phyloP scores from a whole-genome alignment of 1,284 basidiomycete genomes.

The Dichomitus squalens region DNA sequence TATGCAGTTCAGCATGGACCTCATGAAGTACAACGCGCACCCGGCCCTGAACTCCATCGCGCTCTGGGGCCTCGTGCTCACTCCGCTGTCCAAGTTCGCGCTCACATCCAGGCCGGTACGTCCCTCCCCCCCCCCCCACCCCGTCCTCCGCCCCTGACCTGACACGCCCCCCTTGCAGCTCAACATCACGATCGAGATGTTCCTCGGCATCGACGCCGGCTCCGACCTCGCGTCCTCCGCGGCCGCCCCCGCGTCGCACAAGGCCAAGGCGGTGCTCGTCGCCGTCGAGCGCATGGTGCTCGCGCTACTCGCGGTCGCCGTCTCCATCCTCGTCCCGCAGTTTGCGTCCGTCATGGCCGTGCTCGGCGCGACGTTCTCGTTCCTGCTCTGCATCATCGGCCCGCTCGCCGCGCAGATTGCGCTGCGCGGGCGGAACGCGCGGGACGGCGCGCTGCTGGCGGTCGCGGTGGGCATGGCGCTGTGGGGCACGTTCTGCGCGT shows the following conservation, averaged over 20 bases:
- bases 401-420: conserved; percentile 70
- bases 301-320: conserved; percentile 60
- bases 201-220: conserved; percentile 63
- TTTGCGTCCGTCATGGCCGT: conserved; percentile 93
- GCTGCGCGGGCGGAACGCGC: conserved; percentile 48
- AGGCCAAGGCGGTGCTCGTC: conserved; percentile 49
- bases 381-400: conserved; percentile 82
- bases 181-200: conserved; percentile 77
- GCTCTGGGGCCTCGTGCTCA: conserved; percentile 90
- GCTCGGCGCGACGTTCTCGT: conserved; percentile 86
- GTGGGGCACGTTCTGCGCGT: conserved; percentile 79
- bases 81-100: conserved; percentile 89
- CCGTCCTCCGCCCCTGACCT: not conserved
- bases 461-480: conserved; percentile 67
- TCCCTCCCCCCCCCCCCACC: conserved; percentile 9
- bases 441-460: conserved; percentile 61
- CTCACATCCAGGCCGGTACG: conserved; percentile 82
- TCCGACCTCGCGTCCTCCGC: conserved; percentile 2
- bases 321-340: conserved; percentile 81
- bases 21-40: conserved; percentile 79
- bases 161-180: conserved; percentile 53
- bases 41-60: conserved; percentile 73
- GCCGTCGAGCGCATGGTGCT: conserved; percentile 63
- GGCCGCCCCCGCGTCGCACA: conserved; percentile 11
- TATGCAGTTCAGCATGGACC: conserved; percentile 80